Evolutionary conservation across 2,329 filamentous ascomycete genomes (phyloP), one percentile per base, ranked within the genome.

Genomic region (Capronia americana): DNA sequence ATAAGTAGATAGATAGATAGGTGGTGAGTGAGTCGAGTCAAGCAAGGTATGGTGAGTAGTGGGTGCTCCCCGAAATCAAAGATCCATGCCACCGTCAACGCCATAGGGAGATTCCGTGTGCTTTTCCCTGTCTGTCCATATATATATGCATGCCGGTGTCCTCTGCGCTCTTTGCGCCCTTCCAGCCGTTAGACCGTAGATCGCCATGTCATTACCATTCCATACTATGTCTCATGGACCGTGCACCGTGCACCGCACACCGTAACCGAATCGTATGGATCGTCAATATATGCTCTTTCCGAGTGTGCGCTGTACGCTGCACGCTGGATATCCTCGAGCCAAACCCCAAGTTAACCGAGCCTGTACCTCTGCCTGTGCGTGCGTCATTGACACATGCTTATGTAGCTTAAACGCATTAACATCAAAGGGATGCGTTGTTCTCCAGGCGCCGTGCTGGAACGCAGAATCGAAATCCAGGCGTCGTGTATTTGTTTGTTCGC

Each of bases 401-500:
- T n/a, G n/a, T 48, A 10, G 24, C 24, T 51, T 23, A 23, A 51
- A 50, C n/a, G 46, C 20, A 28, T 51, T 23, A 20, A 44, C 6
- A n/a, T 54, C 46, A 34, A 59, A 6, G 11, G 23, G 12, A 34
- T 28, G 26, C 24, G 17, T 10, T 44, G n/a, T 28, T 59, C 57
- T 59, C 57, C 57, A 48, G 57, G 28, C 57, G 57, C 41, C 57
- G 26, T 59, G 57, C 57, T 59, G 57, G 41, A 59, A 59, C 57
- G 41, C 57, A 30, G 30, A 30, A 24, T 48, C 6, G 38, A 30
- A 59, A 59, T 30, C 6, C 57, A 59, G 57, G 57, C 41, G 41
- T 46, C 17, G 26, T 26, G 48, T 51, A 50, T 24, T 57, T n/a
- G n/a, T n/a, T 54, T 20, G 32, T 24, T 56, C 44, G 46, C 57